Base-by-base conservation (phyloP, 106 monocot genomes). In the Dioscorea alata region DNA sequence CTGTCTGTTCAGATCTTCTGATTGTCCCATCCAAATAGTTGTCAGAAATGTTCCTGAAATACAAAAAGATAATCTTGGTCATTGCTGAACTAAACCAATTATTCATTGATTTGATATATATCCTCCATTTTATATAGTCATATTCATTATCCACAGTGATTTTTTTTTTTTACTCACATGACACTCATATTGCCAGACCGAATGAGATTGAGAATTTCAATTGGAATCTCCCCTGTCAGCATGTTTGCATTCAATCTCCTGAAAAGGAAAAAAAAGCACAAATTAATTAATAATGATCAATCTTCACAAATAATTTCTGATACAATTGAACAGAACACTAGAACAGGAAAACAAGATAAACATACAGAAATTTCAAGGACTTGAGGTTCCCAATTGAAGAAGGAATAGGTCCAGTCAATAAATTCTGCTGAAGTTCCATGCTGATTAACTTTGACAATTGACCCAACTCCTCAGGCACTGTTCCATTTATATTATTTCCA, bases 1-100 rank as follows among this genome's bases (percentile, higher is more conserved):
- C 60, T 60, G 60, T 60, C 24, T 60, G 60, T 23, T 60, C 60
- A 24, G 60, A 60, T 25, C 60, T 60, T 60, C 60, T 60, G 8
- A 60, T 14, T 9, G 60, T 60, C 8, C 60, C 60, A 8, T 60
- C 60, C 60, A 60, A 60, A 25, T 60, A 60, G 60, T 60, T 60
- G 23, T 60, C 60, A 22, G 60, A 60, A 60, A 60, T 8, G 10
- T 60, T 60, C 60, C 60, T 60, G 13, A 21, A 8, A 60, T 12
- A 22, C 23, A 22, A 60, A 14, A 23, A 28, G 23, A 4, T 28
- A 1, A 28, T 28, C 3, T 28, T 1, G 28, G 28, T 42, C 42
- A 42, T 42, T 8, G 10, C 9, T 42, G 42, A 42, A 42, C 10
- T 8, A 42, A 42, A 42, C 42, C 5, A 42, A 42, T 42, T 42